These are phyloP conservation scores for Mycosarcoma mackinlayi DNA, from an alignment of 1,284 basidiomycete genomes.

Conservation along the genomic window DNA sequence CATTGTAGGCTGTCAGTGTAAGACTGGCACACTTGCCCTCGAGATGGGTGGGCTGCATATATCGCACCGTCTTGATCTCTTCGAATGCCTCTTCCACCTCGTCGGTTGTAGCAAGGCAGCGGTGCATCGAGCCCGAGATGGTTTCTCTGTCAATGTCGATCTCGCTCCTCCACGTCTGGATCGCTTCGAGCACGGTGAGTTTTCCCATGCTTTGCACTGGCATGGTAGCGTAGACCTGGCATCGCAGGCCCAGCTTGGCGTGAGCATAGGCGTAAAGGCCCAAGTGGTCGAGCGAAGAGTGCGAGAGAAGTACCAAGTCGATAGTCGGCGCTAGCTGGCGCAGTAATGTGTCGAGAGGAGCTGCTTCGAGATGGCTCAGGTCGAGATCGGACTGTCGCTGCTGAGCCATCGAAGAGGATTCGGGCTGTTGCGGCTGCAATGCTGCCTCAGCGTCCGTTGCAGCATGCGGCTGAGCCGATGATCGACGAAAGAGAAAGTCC, in stretches of 20 bases:
- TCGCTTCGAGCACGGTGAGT: slow-evolving; percentile 73
- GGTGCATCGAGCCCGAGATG: slow-evolving; percentile 5
- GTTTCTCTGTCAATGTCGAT: slow-evolving; percentile 52
- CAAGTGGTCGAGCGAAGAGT: slow-evolving; percentile 87
- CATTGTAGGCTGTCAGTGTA: slow-evolving; percentile 94
- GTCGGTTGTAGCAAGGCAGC: slow-evolving; percentile 78
- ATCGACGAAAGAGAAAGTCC: slow-evolving; percentile 53
- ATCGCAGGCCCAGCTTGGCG: slow-evolving; percentile 85
- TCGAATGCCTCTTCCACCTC: slow-evolving; percentile 97
- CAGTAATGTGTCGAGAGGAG: slow-evolving; percentile 42
- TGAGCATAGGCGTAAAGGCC: slow-evolving; percentile 92
- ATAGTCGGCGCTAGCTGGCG: slow-evolving; percentile 75
- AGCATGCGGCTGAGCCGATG: not conserved
- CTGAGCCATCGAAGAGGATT: slow-evolving; percentile 47
- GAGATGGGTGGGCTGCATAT: slow-evolving; percentile 93
- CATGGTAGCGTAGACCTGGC: slow-evolving; percentile 93
- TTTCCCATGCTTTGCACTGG: slow-evolving; percentile 96
- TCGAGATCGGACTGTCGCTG: slow-evolving; percentile 34
- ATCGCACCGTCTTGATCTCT: slow-evolving; percentile 87
- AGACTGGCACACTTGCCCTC: slow-evolving; percentile 77
- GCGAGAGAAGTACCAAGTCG: slow-evolving; percentile 89
- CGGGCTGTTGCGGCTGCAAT: slow-evolving; percentile 9
- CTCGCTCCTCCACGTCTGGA: slow-evolving; percentile 58
- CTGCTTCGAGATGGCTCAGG: slow-evolving; percentile 31
- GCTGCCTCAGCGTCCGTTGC: slow-evolving; percentile 2